These are phyloP conservation scores for Leccinum subrobustum DNA, from an alignment of 1,284 basidiomycete species.

Conservation along the genomic window DNA sequence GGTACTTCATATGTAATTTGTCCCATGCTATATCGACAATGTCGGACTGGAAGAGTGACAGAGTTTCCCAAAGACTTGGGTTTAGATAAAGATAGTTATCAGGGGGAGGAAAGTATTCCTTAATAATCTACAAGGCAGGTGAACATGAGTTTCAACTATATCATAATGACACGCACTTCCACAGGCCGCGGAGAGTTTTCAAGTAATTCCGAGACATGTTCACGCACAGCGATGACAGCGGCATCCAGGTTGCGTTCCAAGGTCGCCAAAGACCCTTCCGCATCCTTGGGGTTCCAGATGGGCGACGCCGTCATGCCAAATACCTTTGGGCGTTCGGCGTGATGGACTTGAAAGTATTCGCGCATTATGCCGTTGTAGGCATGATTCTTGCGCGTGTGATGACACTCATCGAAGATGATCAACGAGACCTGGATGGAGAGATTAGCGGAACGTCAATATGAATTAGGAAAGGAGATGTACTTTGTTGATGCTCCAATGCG, in stretches of 20 bases:
- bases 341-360: slow-evolving; percentile 62
- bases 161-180: slow-evolving; percentile 50
- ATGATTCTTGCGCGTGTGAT: slow-evolving; percentile 76
- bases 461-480: slow-evolving; percentile 30
- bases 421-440: slow-evolving; percentile 56
- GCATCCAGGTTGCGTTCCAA: slow-evolving; percentile 72
- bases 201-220: slow-evolving; percentile 62
- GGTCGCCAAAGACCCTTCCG: slow-evolving; percentile 53
- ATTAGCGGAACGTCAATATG: slow-evolving; percentile 1
- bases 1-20: slow-evolving; percentile 58
- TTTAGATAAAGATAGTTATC: slow-evolving; percentile 53
- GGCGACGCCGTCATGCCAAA: slow-evolving; percentile 90
- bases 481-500: slow-evolving; percentile 69
- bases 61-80: slow-evolving; percentile 52
- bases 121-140: slow-evolving; percentile 46
- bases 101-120: slow-evolving; percentile 53
- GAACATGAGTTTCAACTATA: background rate
- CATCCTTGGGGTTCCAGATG: slow-evolving; percentile 72
- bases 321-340: slow-evolving; percentile 63
- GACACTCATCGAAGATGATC: slow-evolving; percentile 82
- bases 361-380: slow-evolving; percentile 80
- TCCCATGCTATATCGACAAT: slow-evolving; percentile 49
- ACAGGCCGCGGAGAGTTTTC: slow-evolving; percentile 60
- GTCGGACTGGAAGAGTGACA: slow-evolving; percentile 47
- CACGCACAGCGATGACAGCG: slow-evolving; percentile 69